Evolutionary conservation across 164 flowering plant species (phyloP).

Genomic region (Hamamelis virginiana): DNA sequence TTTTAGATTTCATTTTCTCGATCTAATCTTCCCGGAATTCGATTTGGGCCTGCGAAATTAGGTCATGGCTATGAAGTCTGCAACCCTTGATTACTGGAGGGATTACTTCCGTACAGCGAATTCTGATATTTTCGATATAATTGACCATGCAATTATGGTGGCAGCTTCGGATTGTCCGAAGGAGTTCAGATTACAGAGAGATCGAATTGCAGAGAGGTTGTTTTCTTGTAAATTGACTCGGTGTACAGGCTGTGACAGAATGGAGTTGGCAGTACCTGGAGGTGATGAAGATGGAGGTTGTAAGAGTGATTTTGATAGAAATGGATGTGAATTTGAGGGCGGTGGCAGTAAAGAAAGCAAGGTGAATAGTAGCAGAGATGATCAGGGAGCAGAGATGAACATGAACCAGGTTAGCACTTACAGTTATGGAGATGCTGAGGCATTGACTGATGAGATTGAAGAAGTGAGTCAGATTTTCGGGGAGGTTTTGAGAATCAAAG

Average conservation of each 20-base stretch:
- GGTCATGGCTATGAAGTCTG: slow-evolving; percentile 27
- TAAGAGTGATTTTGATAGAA: slow-evolving; percentile 26
- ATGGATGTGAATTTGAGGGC: slow-evolving; percentile 28
- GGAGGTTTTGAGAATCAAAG: slow-evolving; percentile 86
- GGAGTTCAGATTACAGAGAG: slow-evolving; percentile 52
- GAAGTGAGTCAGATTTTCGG: slow-evolving; percentile 49
- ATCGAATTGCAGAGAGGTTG: slow-evolving; percentile 57
- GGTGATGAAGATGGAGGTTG: slow-evolving; percentile 27
- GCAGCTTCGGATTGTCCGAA: slow-evolving; percentile 66
- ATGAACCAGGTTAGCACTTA: slow-evolving; percentile 43
- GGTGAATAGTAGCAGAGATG: slow-evolving; percentile 43
- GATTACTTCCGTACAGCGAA: slow-evolving; percentile 44
- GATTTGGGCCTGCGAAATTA: slow-evolving; percentile 1
- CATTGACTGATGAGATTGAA: slow-evolving; percentile 86
- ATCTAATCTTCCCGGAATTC: slow-evolving; percentile 17
- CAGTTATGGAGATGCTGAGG: slow-evolving; percentile 84
- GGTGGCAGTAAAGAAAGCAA: slow-evolving; percentile 59
- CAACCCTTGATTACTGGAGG: slow-evolving; percentile 51
- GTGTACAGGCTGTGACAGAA: slow-evolving; percentile 45
- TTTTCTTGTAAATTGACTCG: slow-evolving; percentile 41
- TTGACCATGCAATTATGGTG: slow-evolving; percentile 56
- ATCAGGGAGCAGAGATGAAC: slow-evolving; percentile 26
- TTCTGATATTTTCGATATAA: slow-evolving; percentile 53
- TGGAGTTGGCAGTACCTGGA: slow-evolving; percentile 39
- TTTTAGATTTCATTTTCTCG: slow-evolving; percentile 10